Evolutionary conservation across 2,329 filamentous ascomycete species (phyloP).

Genomic region (Apiospora pterosperma): DNA sequence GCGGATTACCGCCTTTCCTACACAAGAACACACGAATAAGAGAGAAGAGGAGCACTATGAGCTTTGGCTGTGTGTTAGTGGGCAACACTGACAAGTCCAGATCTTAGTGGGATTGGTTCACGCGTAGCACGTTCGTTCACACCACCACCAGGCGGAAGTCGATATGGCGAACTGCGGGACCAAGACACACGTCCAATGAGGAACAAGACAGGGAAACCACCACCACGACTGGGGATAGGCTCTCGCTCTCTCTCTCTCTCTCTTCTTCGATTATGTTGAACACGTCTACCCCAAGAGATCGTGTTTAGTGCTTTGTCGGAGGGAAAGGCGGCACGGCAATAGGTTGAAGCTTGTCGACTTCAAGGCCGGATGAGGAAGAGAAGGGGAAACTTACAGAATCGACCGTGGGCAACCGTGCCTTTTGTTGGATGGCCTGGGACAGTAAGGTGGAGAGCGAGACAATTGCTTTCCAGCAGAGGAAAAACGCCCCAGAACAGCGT

Average conservation of each 20-base stretch:
- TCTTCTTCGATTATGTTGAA: slow-evolving; percentile 5
- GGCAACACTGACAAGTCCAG: slow-evolving; percentile 10
- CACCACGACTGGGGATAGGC: neutral
- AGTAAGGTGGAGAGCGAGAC: neutral
- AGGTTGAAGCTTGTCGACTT: slow-evolving; percentile 10
- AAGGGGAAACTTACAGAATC: slow-evolving; percentile 2
- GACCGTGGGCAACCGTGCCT: slow-evolving; percentile 10
- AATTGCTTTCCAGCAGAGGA: neutral
- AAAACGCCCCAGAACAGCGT: slow-evolving; percentile 8
- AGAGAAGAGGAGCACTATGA: slow-evolving; percentile 3
- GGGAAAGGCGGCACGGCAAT: slow-evolving; percentile 9
- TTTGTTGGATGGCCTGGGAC: slow-evolving; percentile 11
- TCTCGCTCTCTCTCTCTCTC: neutral
- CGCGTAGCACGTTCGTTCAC: neutral
- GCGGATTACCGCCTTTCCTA: slow-evolving; percentile 7
- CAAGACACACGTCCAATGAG: slow-evolving; percentile 1
- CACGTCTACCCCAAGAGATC: slow-evolving; percentile 6
- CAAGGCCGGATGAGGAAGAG: slow-evolving; percentile 11
- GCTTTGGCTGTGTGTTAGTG: slow-evolving; percentile 5
- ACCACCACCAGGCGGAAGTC: slow-evolving; percentile 2
- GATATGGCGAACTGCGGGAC: slow-evolving; percentile 6
- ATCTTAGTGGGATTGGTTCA: neutral
- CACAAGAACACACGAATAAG: slow-evolving; percentile 5
- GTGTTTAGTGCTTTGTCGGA: slow-evolving; percentile 7
- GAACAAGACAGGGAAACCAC: neutral